Evolutionary conservation across 1,284 basidiomycete species (phyloP), one percentile per base, ranked within the genome.

Genomic region (Trametes hirsuta): DNA sequence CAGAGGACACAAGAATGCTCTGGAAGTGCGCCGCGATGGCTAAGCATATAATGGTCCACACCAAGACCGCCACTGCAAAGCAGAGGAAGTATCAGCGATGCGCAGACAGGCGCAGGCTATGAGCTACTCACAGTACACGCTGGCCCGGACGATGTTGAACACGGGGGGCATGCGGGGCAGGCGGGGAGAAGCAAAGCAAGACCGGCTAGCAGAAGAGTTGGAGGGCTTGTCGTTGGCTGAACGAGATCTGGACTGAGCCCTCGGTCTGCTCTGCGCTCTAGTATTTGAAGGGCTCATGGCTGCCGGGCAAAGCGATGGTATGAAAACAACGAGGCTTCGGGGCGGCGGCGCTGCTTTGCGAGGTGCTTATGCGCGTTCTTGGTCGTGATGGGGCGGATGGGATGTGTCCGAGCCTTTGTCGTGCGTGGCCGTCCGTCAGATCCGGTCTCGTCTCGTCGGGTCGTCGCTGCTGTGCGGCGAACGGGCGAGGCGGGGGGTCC

Each of bases 11-110:
- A 64, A 92, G 75, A 37, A 91, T 81, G 59, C 76, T 77, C 72
- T 89, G 83, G 69, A 92, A 91, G 69, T 91, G 88, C 35, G 79
- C 87, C 47, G 90, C 88, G 76, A 92, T 88, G 59, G 83, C 87
- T 63, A 92, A 76, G 69, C 87, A 90, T 66, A 92, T 85, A 57
- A 88, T 73, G 25, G 88, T 89, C 81, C 88, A 92, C 59, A 87
- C 71, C 51, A 92, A 73, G 45, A 90, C 83, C 42, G 82, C 76
- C 64, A 78, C 89, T 92, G 60, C 15, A 55, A 24, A 25, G 41
- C 21, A 30, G 25, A 42, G 46, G 37, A 24, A 30, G 41, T 9
- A 48, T 58, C 35, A 49, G 42, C 35, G 51, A 30, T 8, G 21
- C 11, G 21, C 21, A 15, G 4, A n/a, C 10, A 47, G n/a, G 22